Evolutionary conservation across 2,329 filamentous ascomycete species (phyloP).

Genomic region (Paracamarosporium sp.): DNA sequence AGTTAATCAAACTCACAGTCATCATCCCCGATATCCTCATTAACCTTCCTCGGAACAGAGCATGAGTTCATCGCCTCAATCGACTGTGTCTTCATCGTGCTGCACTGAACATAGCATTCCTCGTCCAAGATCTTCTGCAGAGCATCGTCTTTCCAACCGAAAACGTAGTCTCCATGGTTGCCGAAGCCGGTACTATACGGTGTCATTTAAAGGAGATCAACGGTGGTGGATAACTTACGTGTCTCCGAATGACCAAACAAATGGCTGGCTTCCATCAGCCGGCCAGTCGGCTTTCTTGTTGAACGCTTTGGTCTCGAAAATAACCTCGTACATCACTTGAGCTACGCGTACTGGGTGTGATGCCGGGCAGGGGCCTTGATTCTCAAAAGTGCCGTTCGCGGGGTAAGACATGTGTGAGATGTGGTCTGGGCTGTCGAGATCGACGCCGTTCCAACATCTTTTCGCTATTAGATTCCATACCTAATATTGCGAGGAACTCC

Average conservation of each 20-base stretch:
- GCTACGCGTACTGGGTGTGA: conserved; percentile 50
- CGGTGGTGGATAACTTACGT: conserved; percentile 32
- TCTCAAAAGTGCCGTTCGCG: conserved; percentile 29
- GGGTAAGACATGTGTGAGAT: conserved; percentile 33
- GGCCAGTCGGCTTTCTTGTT: conserved; percentile 30
- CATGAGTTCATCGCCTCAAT: conserved; percentile 57
- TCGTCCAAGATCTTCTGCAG: conserved; percentile 53
- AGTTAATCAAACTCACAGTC: conserved; percentile 14
- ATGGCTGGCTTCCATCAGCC: conserved; percentile 38
- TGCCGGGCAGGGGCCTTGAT: conserved; percentile 58
- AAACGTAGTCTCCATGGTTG: conserved; percentile 61
- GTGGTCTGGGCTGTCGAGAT: conserved; percentile 33
- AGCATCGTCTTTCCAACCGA: conserved; percentile 59
- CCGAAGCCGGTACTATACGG: conserved; percentile 50
- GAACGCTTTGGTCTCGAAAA: conserved; percentile 46
- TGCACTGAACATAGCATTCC: conserved; percentile 45
- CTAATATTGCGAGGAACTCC: not conserved
- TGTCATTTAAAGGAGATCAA: no score
- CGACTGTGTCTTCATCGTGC: conserved; percentile 53
- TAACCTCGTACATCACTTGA: conserved; percentile 35
- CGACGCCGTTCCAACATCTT: conserved; percentile 50
- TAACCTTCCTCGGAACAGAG: conserved; percentile 53
- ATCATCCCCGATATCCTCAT: conserved; percentile 55
- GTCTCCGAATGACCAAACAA: conserved; percentile 43
- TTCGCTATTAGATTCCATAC: conserved; percentile 28